phyloP scores from a whole-genome alignment of 1,284 basidiomycete species.

The Mycena sp. region DNA sequence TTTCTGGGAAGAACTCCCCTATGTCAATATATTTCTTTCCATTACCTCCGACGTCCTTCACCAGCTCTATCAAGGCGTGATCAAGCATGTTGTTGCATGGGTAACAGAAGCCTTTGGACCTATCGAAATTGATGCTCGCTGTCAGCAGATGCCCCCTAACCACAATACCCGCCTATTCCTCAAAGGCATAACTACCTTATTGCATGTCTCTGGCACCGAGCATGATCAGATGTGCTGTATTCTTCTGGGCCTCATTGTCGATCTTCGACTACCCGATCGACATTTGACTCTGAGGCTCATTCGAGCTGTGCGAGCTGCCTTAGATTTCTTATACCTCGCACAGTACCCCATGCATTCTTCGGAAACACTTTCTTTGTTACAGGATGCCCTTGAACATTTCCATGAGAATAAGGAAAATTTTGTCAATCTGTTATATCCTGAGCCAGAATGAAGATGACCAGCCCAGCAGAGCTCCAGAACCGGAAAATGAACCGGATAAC shows the following conservation, averaged over 20 bases:
- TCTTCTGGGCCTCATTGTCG: slow-evolving; percentile 35
- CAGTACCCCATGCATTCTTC: slow-evolving; percentile 38
- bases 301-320: slow-evolving; percentile 30
- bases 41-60: slow-evolving; percentile 45
- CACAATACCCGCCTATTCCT: slow-evolving; percentile 45
- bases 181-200: slow-evolving; percentile 46
- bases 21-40: slow-evolving; percentile 34
- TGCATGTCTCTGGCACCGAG: slow-evolving; percentile 40
- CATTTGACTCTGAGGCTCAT: not conserved
- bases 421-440: no score
- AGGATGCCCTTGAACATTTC: slow-evolving; percentile 33
- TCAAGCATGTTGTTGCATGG: slow-evolving; percentile 42
- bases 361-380: slow-evolving; percentile 32
- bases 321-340: slow-evolving; percentile 38
- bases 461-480: no score
- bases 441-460: no score
- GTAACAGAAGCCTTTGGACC: slow-evolving; percentile 32
- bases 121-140: slow-evolving; percentile 43
- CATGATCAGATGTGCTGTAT: slow-evolving; percentile 43
- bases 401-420: slow-evolving; percentile 40
- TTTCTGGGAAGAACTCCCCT: slow-evolving; percentile 29
- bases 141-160: slow-evolving; percentile 40
- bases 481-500: no score
- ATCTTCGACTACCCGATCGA: slow-evolving; percentile 12
- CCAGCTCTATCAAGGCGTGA: slow-evolving; percentile 39